Conservation (phyloP, 257 asterid genomes). For the Gynochthodes officinalis region DNA sequence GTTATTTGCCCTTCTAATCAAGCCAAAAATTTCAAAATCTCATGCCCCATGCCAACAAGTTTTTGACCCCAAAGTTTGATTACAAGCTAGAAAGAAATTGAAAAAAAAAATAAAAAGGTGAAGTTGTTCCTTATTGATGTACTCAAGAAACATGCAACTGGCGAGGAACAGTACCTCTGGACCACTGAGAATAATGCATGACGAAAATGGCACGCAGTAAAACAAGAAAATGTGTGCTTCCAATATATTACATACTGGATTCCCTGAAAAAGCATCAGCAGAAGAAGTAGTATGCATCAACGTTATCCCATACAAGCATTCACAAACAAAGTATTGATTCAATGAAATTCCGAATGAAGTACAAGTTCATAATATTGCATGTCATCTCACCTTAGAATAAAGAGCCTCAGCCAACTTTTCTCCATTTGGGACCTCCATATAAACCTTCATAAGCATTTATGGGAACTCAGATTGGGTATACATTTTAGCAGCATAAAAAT, state of each 20-base stretch:
- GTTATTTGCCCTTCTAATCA: not conserved
- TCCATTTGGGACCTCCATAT: constrained; percentile 86
- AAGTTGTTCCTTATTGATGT: not conserved
- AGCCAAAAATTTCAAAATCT: not conserved
- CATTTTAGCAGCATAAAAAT: not conserved
- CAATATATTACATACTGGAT: constrained; percentile 79
- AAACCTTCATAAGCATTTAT: constrained; percentile 59
- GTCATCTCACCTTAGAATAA: constrained; percentile 64
- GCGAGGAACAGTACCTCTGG: constrained; percentile 56
- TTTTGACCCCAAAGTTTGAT: not conserved
- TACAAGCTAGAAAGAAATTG: not conserved
- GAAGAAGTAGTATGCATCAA: constrained; percentile 20
- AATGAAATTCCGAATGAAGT: not conserved
- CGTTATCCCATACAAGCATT: constrained; percentile 15
- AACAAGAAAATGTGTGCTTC: constrained; percentile 62
- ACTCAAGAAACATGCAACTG: not conserved
- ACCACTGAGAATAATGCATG: constrained; percentile 74
- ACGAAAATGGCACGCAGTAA: constrained; percentile 78
- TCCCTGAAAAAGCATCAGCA: constrained; percentile 56
- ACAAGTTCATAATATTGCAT: not conserved
- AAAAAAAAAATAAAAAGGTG: not conserved
- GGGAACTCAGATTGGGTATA: constrained; percentile 2
- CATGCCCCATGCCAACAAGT: not conserved
- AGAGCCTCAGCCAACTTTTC: constrained; percentile 76
- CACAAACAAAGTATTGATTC: constrained; percentile 14